These are phyloP conservation scores for Allium sativum DNA, from an alignment of 106 monocot genomes.

Conservation along the genomic window DNA sequence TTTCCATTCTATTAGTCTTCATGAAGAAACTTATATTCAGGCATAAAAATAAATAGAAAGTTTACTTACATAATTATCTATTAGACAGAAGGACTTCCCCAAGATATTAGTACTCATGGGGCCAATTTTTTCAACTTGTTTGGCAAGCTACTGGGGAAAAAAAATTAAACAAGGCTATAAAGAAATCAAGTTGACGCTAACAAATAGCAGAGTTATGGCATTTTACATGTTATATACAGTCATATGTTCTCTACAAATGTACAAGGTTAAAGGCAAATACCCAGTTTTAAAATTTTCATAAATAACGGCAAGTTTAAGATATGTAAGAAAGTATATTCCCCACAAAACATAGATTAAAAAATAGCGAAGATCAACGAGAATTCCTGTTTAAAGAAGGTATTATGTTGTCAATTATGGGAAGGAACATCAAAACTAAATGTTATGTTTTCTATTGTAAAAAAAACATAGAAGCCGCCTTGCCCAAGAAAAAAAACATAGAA, in stretches of 20 bases:
- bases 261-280: constrained; percentile 21
- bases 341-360: constrained; percentile 84
- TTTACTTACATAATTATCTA: constrained; percentile 67
- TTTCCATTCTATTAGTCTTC: too few relatives aligned
- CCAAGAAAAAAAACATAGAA: too few relatives aligned
- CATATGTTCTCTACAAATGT: background rate
- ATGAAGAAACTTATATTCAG: too few relatives aligned
- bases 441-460: too few relatives aligned
- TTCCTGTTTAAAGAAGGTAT: constrained; percentile 40
- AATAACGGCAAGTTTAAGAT: constrained; percentile 96
- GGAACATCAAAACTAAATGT: too few relatives aligned
- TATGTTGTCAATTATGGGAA: too few relatives aligned
- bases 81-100: constrained; percentile 72
- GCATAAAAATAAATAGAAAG: too few relatives aligned
- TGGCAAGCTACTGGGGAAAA: constrained; percentile 50
- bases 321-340: constrained; percentile 89
- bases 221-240: too few relatives aligned
- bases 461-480: too few relatives aligned
- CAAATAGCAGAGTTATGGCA: background rate
- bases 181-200: background rate
- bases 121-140: constrained; percentile 78
- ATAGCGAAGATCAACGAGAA: constrained; percentile 81
- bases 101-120: constrained; percentile 55
- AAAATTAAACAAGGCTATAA: background rate
- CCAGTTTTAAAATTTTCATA: constrained; percentile 96